Percentiles rank a stretch among this genome's conserved stretches.
Conservation (phyloP, 176 grass and related monocot genomes). For the Dendrocalamus sinicus region DNA sequence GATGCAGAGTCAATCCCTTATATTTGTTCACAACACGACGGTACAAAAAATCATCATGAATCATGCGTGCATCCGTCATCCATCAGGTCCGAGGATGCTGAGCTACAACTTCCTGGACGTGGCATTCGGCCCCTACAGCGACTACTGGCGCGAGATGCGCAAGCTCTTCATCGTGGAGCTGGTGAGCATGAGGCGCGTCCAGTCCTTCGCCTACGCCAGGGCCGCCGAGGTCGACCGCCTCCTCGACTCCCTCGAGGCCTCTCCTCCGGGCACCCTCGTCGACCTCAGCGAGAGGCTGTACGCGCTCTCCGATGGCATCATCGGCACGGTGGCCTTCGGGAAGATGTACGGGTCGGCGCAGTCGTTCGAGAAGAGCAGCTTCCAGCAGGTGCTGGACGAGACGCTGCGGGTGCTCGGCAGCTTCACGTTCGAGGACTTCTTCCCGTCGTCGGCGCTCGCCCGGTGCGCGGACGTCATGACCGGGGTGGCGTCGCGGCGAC, state of each 20-base stretch:
- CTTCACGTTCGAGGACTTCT: conserved; percentile 64
- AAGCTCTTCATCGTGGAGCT: conserved; percentile 58
- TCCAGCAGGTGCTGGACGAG: conserved; percentile 53
- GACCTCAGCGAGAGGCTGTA: conserved; percentile 49
- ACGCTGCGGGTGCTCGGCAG: conserved; percentile 50
- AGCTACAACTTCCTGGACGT: conserved; percentile 58
- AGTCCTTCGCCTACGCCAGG: conserved; percentile 53
- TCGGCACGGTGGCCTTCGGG: conserved; percentile 68
- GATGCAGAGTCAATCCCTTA: too few relatives aligned
- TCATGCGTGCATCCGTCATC: background rate
- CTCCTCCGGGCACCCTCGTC: background rate
- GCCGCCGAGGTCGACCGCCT: conserved; percentile 46
- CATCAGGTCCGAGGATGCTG: conserved; percentile 44
- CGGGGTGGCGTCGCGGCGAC: background rate
- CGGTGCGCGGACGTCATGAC: conserved; percentile 40
- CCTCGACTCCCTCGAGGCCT: conserved; percentile 28
- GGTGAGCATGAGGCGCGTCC: conserved; percentile 45
- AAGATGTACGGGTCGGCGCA: conserved; percentile 53
- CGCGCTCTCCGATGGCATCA: conserved; percentile 49
- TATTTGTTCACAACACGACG: too few relatives aligned
- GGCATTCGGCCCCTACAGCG: conserved; percentile 58
- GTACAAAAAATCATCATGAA: too few relatives aligned
- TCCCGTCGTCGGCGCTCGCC: conserved; percentile 28
- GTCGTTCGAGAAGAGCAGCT: conserved; percentile 43
- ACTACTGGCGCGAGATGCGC: conserved; percentile 59